Percentiles rank a stretch among this genome's conserved stretches.
Evolutionary conservation across 176 grass and related monocot species (phyloP).

Genomic region (Themeda triandra): DNA sequence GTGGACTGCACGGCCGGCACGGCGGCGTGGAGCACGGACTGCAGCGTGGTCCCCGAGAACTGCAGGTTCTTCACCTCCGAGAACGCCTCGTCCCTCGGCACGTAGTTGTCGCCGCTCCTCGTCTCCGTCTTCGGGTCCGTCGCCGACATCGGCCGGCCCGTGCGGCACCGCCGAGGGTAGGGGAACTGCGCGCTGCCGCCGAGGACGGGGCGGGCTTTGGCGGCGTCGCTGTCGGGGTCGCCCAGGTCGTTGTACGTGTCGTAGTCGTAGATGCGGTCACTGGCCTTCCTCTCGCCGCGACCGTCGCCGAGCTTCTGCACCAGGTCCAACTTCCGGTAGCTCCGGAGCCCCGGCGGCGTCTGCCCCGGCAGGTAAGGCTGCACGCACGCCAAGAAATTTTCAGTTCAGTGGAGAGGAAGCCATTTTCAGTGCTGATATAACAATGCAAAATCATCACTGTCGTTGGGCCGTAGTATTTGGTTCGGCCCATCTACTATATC

Average conservation of each 20-base stretch:
- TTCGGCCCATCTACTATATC: not conserved
- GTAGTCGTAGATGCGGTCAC: slow-evolving; percentile 77
- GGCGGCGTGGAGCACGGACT: slow-evolving; percentile 47
- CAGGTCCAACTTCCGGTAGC: slow-evolving; percentile 51
- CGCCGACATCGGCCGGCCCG: slow-evolving; percentile 46
- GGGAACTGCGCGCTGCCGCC: slow-evolving; percentile 61
- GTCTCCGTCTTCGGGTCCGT: slow-evolving; percentile 60
- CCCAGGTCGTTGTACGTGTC: slow-evolving; percentile 79
- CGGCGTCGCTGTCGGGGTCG: not conserved
- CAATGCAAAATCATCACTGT: not conserved
- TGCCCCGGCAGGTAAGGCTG: slow-evolving; percentile 70
- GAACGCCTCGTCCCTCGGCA: slow-evolving; percentile 84
- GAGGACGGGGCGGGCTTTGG: slow-evolving; percentile 44
- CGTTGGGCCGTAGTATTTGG: not conserved
- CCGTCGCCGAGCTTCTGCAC: slow-evolving; percentile 50
- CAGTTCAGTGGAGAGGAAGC: not conserved
- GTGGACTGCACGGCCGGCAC: slow-evolving; percentile 45
- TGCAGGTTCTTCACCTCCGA: slow-evolving; percentile 60
- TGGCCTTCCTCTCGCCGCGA: slow-evolving; percentile 42
- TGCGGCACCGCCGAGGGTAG: slow-evolving; percentile 79
- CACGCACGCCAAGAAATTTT: not conserved
- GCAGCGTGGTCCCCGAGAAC: slow-evolving; percentile 45
- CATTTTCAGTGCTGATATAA: not conserved
- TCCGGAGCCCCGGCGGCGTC: slow-evolving; percentile 54
- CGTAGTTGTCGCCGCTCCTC: slow-evolving; percentile 41